Evolutionary conservation across 1,139 yeast genomes (phyloP).

Genomic region (Yamadazyma songkhlaensis): DNA sequence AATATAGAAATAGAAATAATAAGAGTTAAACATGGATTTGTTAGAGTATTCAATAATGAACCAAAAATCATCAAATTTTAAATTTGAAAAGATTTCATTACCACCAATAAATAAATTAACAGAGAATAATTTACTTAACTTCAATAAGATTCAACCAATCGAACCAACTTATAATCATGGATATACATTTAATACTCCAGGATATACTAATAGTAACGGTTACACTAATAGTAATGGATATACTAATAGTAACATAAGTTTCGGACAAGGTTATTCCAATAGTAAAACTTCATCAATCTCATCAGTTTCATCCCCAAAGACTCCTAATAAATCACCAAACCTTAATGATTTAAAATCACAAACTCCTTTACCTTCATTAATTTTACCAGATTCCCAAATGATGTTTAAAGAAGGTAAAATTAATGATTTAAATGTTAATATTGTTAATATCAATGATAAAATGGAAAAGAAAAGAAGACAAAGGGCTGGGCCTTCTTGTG

Average conservation of each 20-base stretch:
- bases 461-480: constrained; percentile 44
- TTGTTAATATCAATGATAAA: not conserved
- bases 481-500: constrained; percentile 75
- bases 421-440: not conserved
- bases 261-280: not conserved
- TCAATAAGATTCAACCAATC: constrained; percentile 4
- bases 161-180: constrained; percentile 1
- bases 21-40: constrained; percentile 14
- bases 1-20: not conserved
- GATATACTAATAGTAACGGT: not conserved
- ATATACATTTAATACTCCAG: not conserved
- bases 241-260: not conserved
- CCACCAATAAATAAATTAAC: constrained; percentile 19
- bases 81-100: constrained; percentile 14
- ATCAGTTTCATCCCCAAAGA: constrained; percentile 1
- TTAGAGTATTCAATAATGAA: constrained; percentile 36
- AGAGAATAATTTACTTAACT: constrained; percentile 15
- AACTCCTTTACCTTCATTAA: not conserved
- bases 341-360: not conserved
- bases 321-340: constrained; percentile 4
- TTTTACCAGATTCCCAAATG: not conserved
- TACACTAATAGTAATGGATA: not conserved
- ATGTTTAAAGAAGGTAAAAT: not conserved
- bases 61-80: constrained; percentile 10
- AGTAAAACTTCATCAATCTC: constrained; percentile 2